phyloP scores from a whole-genome alignment of 163 green algal species.

The Scenedesmus sp. region DNA sequence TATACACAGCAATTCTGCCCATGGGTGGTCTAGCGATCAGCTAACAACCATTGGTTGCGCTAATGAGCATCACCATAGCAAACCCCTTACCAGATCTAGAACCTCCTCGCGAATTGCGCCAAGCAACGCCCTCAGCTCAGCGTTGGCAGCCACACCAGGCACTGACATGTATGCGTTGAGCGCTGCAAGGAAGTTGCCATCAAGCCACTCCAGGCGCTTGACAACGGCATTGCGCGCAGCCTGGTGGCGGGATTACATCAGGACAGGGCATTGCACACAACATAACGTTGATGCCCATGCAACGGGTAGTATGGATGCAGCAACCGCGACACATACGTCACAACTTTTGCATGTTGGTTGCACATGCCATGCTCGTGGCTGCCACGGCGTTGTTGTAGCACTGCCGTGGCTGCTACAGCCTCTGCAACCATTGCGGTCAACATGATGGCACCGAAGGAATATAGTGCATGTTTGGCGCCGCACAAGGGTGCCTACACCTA shows the following conservation, averaged over 20 bases:
- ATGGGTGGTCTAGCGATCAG: no score
- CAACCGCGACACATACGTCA: no score
- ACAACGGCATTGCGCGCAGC: slow-evolving; percentile 63
- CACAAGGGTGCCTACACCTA: no score
- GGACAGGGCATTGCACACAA: no score
- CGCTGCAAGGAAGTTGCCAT: slow-evolving; percentile 71
- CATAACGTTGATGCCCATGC: neutral
- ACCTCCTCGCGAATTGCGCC: slow-evolving; percentile 58
- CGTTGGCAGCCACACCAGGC: slow-evolving; percentile 16
- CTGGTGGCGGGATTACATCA: neutral
- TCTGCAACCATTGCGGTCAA: neutral
- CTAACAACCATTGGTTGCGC: neutral
- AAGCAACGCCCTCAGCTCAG: slow-evolving; percentile 55
- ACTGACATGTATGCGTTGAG: slow-evolving; percentile 57
- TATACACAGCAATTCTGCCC: no score
- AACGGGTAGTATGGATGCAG: no score
- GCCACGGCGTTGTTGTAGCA: neutral
- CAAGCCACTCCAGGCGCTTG: slow-evolving; percentile 68
- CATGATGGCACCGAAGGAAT: no score
- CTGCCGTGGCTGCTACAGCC: neutral
- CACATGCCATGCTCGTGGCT: neutral
- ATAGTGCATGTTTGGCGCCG: no score
- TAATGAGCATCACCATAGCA: neutral
- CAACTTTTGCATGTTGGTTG: no score
- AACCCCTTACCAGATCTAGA: slow-evolving; percentile 54